Evolutionary conservation across 1,139 yeast species (phyloP).

Genomic region (Magnusiomyces suaveolens): DNA sequence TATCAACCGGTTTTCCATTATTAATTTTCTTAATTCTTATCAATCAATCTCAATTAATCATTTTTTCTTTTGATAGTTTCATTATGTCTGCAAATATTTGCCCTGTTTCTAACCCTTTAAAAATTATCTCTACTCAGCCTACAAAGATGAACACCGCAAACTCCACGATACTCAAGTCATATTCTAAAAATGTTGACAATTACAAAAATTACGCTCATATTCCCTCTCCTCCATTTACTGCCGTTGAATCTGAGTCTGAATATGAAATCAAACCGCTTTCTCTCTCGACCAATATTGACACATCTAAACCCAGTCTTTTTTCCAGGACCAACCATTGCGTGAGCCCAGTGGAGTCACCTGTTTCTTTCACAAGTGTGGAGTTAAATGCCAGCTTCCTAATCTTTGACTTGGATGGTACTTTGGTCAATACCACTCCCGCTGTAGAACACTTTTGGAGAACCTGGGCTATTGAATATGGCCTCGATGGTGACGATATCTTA

Average conservation of each 20-base stretch:
- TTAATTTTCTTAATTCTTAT: too few species aligned
- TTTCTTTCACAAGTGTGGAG: background rate
- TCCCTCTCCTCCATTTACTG: background rate
- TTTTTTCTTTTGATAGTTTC: background rate
- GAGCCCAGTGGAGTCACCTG: background rate
- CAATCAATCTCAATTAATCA: background rate
- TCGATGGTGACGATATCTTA: conserved; percentile 60
- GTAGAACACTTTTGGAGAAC: conserved; percentile 75
- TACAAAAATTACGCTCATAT: background rate
- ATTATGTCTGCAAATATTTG: background rate
- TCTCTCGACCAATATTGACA: background rate
- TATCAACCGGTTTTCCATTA: background rate
- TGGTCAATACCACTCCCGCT: conserved; percentile 73
- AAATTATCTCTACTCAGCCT: background rate
- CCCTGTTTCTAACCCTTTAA: background rate
- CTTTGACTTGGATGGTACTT: conserved; percentile 80
- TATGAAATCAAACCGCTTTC: background rate
- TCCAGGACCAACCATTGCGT: background rate
- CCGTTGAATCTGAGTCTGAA: background rate
- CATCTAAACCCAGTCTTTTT: background rate
- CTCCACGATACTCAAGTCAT: background rate
- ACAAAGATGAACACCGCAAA: background rate
- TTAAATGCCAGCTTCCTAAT: conserved; percentile 29
- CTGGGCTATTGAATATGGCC: conserved; percentile 61
- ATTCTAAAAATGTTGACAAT: background rate